These are phyloP conservation scores for Fusarium bactridioides DNA, from an alignment of 2,329 filamentous ascomycete species.

Conservation along the genomic window DNA sequence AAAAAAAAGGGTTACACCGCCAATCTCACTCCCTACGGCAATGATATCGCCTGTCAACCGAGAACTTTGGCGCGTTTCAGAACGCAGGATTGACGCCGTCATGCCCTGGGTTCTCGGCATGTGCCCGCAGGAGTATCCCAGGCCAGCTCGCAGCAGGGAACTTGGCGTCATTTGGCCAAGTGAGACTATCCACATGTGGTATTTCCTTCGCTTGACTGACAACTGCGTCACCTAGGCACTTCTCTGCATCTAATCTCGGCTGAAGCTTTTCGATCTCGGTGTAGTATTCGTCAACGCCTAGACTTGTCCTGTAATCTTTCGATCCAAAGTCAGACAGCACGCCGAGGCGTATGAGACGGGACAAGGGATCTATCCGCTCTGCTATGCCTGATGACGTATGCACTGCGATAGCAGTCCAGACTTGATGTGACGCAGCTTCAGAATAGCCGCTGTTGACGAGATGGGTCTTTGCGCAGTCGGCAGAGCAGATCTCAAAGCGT, in stretches of 20 bases:
- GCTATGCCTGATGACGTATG: slow-evolving; percentile 49
- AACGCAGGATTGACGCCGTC: slow-evolving; percentile 43
- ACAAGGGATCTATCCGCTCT: slow-evolving; percentile 47
- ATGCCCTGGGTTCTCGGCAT: slow-evolving; percentile 42
- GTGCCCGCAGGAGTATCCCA: slow-evolving; percentile 43
- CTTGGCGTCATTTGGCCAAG: slow-evolving; percentile 40
- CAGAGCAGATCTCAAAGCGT: slow-evolving; percentile 49
- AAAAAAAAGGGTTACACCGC: background rate
- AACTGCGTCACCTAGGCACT: slow-evolving; percentile 40
- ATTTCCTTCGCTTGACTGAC: slow-evolving; percentile 39
- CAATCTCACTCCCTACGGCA: background rate
- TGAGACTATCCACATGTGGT: slow-evolving; percentile 35
- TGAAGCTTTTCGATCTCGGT: slow-evolving; percentile 35
- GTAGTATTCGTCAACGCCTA: slow-evolving; percentile 5
- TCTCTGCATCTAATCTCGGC: slow-evolving; percentile 40
- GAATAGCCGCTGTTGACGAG: slow-evolving; percentile 39
- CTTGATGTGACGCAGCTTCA: slow-evolving; percentile 39
- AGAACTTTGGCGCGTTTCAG: slow-evolving; percentile 14
- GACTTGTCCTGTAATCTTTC: slow-evolving; percentile 4
- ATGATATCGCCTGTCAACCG: background rate
- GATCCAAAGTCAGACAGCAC: slow-evolving; percentile 46
- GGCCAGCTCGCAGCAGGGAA: slow-evolving; percentile 44
- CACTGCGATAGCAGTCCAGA: slow-evolving; percentile 48
- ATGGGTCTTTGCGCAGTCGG: slow-evolving; percentile 43
- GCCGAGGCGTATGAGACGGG: slow-evolving; percentile 43